Base-by-base conservation (phyloP, 2,329 filamentous ascomycete species). In the Cladosporium sp. region DNA sequence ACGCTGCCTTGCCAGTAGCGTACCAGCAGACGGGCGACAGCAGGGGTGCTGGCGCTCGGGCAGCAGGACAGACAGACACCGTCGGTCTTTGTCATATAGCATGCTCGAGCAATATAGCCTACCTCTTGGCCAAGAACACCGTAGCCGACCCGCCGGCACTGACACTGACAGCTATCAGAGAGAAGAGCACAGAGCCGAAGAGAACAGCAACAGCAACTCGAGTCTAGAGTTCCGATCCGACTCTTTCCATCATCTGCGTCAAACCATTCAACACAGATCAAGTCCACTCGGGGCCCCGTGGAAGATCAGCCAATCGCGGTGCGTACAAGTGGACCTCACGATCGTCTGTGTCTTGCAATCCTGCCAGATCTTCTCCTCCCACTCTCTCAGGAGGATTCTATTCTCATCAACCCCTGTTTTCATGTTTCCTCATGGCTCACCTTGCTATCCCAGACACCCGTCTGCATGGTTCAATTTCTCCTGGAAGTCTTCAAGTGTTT, bases 401-500 rank as follows among this genome's bases (percentile, higher is more conserved):
- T 26, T 49, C n/a, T 43, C 58, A 21, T n/a, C 34, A 49, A 49
- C 60, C 60, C 39, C 21, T n/a, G 21, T 46, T 46, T 46, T n/a
- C 39, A 46, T 46, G 60, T 56, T 56, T 63, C 60, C 60, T 63
- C 60, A 63, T 63, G 60, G 49, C 60, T 32, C 34, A 46, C 49
- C 32, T 23, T 43, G 13, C 16, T 51, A 53, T 28, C 23, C 30
- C 48, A 63, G 60, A 63, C 60, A 63, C 23, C 49, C 23, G 32
- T 63, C 60, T 63, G 60, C 60, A 63, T 63, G 58, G 58, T 51
- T 61, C 43, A 51, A 46, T 63, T 51, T 48, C 60, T 43, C 32
- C 60, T 54, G 49, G 60, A 63, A 26, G 26, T 63, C 60, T 63
- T 63, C 60, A 63, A 63, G 60, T 63, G 60, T 56, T 56, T 56